Base-by-base conservation (phyloP, 2,329 filamentous ascomycete genomes). In the Fonsecaea pedrosoi region DNA sequence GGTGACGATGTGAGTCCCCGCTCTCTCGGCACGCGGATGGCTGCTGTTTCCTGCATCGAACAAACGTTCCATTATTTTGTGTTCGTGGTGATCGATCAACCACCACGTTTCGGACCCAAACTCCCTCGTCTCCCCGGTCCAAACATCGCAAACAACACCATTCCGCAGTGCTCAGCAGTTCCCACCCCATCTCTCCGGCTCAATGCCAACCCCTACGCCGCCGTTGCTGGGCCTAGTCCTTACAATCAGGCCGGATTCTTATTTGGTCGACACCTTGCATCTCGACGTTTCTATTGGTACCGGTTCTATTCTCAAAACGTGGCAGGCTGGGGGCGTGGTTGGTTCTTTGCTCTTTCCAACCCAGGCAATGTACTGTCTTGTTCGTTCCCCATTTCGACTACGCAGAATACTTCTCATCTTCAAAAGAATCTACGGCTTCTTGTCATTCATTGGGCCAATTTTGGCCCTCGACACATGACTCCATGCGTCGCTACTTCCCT, bases 61-160 rank as follows among this genome's bases (percentile, higher is more conserved):
- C 34, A 30, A 37, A 45, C 60, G 35, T 59, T 55, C 25, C 35
- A 42, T 42, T 37, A 25, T 25, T 25, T 60, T 48, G 37, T 56
- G 45, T 50, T 18, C 53, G 25, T 53, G 12, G 25, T 61, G 61
- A 35, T 34, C 61, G 54, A 54, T 59, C 63, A 55, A 48, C 45
- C 54, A 58, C 66, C 40, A 66, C 65, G 60, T 68, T 71, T 71
- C 54, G 66, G 69, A 71, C 69, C 69, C 69, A 54, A 68, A 63
- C 60, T 37, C 62, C n/a, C 53, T 18, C 35, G 60, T 53, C 10
- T 13, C 38, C 12, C 38, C 40, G 15, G 40, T 65, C 40, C 42
- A 34, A 35, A 53, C 30, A 21, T 34, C 38, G 38, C 60, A 34
- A 37, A 35, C 34, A 37, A 34, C 30, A 21, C 50, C 53, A 40